Base-by-base conservation (phyloP, 768 basidiomycete genomes). In the Mycena capillaripes region DNA sequence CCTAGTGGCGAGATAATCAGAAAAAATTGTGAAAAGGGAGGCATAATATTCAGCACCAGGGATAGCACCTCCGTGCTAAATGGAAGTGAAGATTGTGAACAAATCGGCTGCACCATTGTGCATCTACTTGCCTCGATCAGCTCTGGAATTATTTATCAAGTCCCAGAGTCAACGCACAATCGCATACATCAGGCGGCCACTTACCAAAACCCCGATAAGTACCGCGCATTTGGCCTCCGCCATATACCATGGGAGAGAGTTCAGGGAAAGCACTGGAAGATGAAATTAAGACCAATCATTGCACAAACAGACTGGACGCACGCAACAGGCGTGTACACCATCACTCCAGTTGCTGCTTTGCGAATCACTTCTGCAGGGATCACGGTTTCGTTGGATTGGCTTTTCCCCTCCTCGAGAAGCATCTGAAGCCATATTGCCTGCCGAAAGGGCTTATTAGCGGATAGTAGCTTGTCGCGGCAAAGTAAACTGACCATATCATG, bases 391-490 rank as follows among this genome's bases (percentile, higher is more conserved):
- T 79, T 77, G 5, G 75, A 78, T 0, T 29, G 79, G 32, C 79
- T 74, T 11, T 58, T 72, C 17, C 81, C 82, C 14, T 78, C 77
- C 7, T 71, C 46, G 9, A 82, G 63, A 16, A 82, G 78, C 27
- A 72, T 75, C 62, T 79, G 79, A 11, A 82, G 74, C 80, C 80
- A 82, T 21, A 72, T 77, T 19, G 79, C 78, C 81, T 82, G 42
- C 21, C 30, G 11, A 44, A 36, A 17, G n/a, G n/a, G n/a, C n/a
- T n/a, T 25, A 8, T 14, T 36, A 27, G 12, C n/a, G 0, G 48
- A 17, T 2, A 11, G 17, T 29, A n/a, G n/a, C n/a, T 11, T 9
- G 50, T 21, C 11, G 23, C 2, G 72, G 27, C n/a, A 21, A 23
- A 50, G 29, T 9, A 29, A 16, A 6, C 53, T 40, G 32, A 79